phyloP scores from a whole-genome alignment of 768 basidiomycete species.

The Xerocomus brunneocitrinus region DNA sequence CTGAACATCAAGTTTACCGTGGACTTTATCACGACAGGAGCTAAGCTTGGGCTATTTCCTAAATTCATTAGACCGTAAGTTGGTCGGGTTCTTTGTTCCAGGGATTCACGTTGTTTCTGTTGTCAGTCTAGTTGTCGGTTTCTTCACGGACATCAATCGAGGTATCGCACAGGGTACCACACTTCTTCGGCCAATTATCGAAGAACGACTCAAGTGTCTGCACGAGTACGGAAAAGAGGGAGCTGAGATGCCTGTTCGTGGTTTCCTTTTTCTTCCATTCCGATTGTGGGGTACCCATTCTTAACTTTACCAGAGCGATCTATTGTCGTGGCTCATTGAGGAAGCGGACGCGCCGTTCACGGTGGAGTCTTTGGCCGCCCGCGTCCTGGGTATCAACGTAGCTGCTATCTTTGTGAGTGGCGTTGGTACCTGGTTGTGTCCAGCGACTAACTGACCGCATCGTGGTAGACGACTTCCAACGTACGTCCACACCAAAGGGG shows the following conservation, averaged over 20 bases:
- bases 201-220: neutral
- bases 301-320: slow-evolving; percentile 23
- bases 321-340: slow-evolving; percentile 32
- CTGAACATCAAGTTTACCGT: slow-evolving; percentile 28
- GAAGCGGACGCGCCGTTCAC: slow-evolving; percentile 13
- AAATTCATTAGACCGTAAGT: slow-evolving; percentile 30
- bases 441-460: neutral
- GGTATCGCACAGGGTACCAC: slow-evolving; percentile 5
- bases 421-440: neutral
- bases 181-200: slow-evolving; percentile 26
- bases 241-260: slow-evolving; percentile 4
- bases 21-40: slow-evolving; percentile 19
- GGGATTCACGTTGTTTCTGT: neutral
- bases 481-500: neutral
- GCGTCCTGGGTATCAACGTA: slow-evolving; percentile 16
- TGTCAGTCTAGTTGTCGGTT: neutral
- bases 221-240: neutral
- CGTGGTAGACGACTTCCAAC: neutral
- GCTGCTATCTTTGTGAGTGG: slow-evolving; percentile 21
- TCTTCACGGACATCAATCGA: neutral
- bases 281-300: neutral
- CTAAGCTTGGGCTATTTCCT: slow-evolving; percentile 30
- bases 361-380: slow-evolving; percentile 9
- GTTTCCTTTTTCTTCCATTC: neutral
- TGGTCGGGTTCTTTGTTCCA: neutral